phyloP scores from a whole-genome alignment of 805 yeast species.

The Cyberlindnera petersonii region DNA sequence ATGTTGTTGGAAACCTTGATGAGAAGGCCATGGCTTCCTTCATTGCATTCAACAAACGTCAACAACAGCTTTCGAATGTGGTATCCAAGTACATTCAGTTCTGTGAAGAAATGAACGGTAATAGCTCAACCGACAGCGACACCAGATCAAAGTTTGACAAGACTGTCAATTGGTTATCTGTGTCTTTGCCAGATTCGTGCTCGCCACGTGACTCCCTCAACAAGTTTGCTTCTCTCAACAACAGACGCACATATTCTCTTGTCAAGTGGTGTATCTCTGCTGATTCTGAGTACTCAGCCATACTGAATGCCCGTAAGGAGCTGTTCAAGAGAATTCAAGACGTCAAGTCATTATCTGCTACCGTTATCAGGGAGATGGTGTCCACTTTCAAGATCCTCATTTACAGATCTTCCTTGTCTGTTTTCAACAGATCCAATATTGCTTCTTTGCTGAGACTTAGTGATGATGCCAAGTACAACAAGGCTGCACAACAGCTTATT shows the following conservation, averaged over 20 bases:
- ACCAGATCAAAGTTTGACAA: conserved; percentile 42
- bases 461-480: conserved; percentile 26
- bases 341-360: conserved; percentile 36
- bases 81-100: conserved; percentile 45
- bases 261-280: conserved; percentile 50
- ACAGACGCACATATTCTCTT: conserved; percentile 55
- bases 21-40: conserved; percentile 61
- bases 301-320: conserved; percentile 61
- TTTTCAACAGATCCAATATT: conserved; percentile 65
- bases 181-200: conserved; percentile 49
- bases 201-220: conserved; percentile 49
- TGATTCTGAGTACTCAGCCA: conserved; percentile 56
- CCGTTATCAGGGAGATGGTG: conserved; percentile 45
- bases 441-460: conserved; percentile 46
- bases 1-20: conserved; percentile 45
- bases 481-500: conserved; percentile 48
- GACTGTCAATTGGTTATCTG: conserved; percentile 58
- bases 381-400: conserved; percentile 53
- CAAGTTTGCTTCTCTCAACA: conserved; percentile 50
- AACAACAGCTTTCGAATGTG: conserved; percentile 53
- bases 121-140: conserved; percentile 25
- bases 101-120: conserved; percentile 42
- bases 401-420: conserved; percentile 55
- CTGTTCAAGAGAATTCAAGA: conserved; percentile 53
- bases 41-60: conserved; percentile 65